phyloP scores from a whole-genome alignment of 2,329 filamentous ascomycete genomes.

The Penicillium sp. region DNA sequence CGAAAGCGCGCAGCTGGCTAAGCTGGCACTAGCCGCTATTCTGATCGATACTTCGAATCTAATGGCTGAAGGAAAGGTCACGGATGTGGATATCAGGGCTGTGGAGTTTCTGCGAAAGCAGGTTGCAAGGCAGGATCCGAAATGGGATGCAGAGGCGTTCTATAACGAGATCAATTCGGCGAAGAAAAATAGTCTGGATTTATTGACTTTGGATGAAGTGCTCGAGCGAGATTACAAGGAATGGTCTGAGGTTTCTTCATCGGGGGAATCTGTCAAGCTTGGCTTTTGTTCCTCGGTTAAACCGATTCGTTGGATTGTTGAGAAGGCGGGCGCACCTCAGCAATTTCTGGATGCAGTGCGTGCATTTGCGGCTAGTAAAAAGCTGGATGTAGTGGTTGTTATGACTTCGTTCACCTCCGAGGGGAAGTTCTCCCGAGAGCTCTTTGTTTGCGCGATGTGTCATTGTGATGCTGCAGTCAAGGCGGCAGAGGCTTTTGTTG shows the following conservation, averaged over 20 bases:
- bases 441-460: slow-evolving; percentile 49
- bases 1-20: slow-evolving; percentile 32
- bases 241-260: slow-evolving; percentile 47
- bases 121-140: slow-evolving; percentile 34
- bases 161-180: slow-evolving; percentile 51
- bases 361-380: slow-evolving; percentile 45
- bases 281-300: slow-evolving; percentile 59
- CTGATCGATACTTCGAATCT: slow-evolving; percentile 45
- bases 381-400: slow-evolving; percentile 52
- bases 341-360: slow-evolving; percentile 42
- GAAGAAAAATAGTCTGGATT: slow-evolving; percentile 52
- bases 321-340: slow-evolving; percentile 41
- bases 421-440: slow-evolving; percentile 48
- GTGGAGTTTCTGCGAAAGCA: slow-evolving; percentile 51
- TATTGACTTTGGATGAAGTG: slow-evolving; percentile 52
- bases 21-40: slow-evolving; percentile 41
- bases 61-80: slow-evolving; percentile 43
- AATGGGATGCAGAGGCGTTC: slow-evolving; percentile 49
- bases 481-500: slow-evolving; percentile 46
- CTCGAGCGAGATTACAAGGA: slow-evolving; percentile 61
- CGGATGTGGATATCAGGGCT: slow-evolving; percentile 47
- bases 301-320: slow-evolving; percentile 50
- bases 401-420: slow-evolving; percentile 55
- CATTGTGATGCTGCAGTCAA: slow-evolving; percentile 29
- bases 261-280: slow-evolving; percentile 41